Base-by-base conservation (phyloP, 208 protist species). In the Leishmania lainsoni region DNA sequence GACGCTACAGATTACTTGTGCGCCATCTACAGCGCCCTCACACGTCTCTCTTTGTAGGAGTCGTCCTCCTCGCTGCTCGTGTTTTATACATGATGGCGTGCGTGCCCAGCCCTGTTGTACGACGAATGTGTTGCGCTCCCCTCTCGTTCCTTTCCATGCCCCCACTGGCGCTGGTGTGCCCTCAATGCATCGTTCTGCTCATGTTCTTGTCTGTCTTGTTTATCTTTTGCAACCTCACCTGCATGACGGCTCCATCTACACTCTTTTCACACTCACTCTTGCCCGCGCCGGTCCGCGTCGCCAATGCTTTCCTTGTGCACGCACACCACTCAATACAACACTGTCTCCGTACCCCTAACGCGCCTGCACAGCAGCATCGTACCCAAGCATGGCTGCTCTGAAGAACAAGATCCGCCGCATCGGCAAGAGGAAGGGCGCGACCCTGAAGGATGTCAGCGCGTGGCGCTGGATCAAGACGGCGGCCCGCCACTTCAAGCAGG, bases 401-500 rank as follows among this genome's bases (percentile, higher is more conserved):
- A 84, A 69, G 61, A 85, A 84, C 84, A 97, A 97, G 94, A 96
- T 96, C 85, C 90, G 88, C 83, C 92, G 92, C 86, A 94, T 96
- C 84, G 94, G 94, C 85, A 95, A 94, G 91, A 90, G 90, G 89
- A 97, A 95, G 93, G 94, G 94, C 66, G 94, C 94, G 75, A 95
- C 91, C 84, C 79, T 99, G 76, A 96, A 96, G 85, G 99, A 99
- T 85, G 97, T 99, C 68, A 89, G 87, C 84, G 89, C 98, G 61
- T 93, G 97, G 89, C 94, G 98, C 82, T 99, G 99, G 96, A 97
- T 99, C 83, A 95, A 97, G 83, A 89, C 93, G 56, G 98, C 97
- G 75, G 97, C 97, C 76, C 91, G 90, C 71, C 95, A 99, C 94
- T 97, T 99, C 88, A 99, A 99, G 93, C 92, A 95, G 78, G 91